Evolutionary conservation across 306 rosid species (phyloP), one percentile per base, ranked within the genome.

Genomic region (Glycine soja): DNA sequence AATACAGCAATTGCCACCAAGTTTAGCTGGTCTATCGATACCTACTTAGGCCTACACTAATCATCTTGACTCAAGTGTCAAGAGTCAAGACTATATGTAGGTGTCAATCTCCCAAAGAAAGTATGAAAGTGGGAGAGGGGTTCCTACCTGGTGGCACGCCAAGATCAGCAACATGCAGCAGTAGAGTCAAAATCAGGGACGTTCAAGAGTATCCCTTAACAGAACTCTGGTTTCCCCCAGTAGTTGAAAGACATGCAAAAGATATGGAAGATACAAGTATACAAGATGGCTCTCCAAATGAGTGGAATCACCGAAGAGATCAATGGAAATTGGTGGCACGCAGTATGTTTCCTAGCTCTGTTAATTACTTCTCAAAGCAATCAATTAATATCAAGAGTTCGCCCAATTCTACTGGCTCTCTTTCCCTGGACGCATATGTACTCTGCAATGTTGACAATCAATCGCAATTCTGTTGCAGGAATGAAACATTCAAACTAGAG

Each of bases 91-190:
- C 30, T 19, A 68, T 19, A 68, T 46, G 57, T 46, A 70, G 57
- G 57, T 24, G 57, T 47, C 57, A 2, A 70, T 70, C 30, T 32
- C n/a, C 78, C 78, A 15, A 19, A 18, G 30, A 67, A 75, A 84
- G 57, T 38, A 45, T n/a, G 32, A 45, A 24, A 68, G 14, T 67
- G 51, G 50, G 74, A 61, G 72, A 65, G 13, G 85, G 69, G 63
- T 56, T 36, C 10, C 34, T 87, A 90, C 97, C 97, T 89, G 87
- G 59, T 24, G 83, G 85, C 81, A 78, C 74, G 74, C 70, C 74
- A 56, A 67, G 86, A 81, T 76, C 88, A 65, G 88, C 87, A 86
- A 75, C 79, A 81, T 72, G 50, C 77, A 74, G 67, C 72, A 84
- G 85, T 71, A 34, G 79, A 82, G 78, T 74, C 78, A 70, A 72